Percentiles rank a stretch among this genome's conserved stretches.
phyloP scores from a whole-genome alignment of 179 eudicot genomes.

The Corrigiola litoralis region DNA sequence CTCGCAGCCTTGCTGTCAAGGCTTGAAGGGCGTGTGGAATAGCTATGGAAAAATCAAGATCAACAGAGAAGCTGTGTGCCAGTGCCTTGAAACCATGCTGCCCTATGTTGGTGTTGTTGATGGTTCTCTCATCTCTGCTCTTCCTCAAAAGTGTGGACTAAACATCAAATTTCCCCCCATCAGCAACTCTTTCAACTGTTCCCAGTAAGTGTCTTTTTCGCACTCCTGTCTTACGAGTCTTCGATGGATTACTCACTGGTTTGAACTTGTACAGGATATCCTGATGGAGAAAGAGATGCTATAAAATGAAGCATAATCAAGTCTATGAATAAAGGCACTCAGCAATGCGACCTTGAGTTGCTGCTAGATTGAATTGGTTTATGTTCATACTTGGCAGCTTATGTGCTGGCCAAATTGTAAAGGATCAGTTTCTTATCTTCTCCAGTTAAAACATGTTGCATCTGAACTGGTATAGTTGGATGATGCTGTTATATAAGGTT shows the following conservation, averaged over 20 bases:
- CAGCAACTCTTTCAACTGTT: constrained; percentile 15
- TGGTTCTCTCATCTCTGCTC: constrained; percentile 8
- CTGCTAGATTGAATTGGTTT: background rate
- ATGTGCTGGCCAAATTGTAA: background rate
- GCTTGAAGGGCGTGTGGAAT: background rate
- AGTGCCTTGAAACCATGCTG: constrained; percentile 19
- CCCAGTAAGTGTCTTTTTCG: constrained; percentile 8
- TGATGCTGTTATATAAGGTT: too few species aligned
- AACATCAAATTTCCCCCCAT: constrained; percentile 21
- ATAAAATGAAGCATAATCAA: background rate
- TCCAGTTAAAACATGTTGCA: too few species aligned
- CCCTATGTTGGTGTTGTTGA: constrained; percentile 8
- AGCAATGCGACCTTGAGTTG: background rate
- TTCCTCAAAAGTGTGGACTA: constrained; percentile 25
- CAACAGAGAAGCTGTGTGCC: constrained; percentile 17
- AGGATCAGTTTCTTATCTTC: too few species aligned
- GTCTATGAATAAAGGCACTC: background rate
- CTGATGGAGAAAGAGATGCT: background rate
- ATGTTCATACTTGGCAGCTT: background rate
- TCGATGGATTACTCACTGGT: background rate
- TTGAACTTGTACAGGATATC: constrained; percentile 23
- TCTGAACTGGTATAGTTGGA: too few species aligned
- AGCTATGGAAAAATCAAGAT: background rate
- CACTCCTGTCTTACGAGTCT: too few species aligned
- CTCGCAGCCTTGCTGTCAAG: constrained; percentile 20